Evolutionary conservation across 495 filamentous ascomycete species (phyloP).

Genomic region (Talaromyces ruber): DNA sequence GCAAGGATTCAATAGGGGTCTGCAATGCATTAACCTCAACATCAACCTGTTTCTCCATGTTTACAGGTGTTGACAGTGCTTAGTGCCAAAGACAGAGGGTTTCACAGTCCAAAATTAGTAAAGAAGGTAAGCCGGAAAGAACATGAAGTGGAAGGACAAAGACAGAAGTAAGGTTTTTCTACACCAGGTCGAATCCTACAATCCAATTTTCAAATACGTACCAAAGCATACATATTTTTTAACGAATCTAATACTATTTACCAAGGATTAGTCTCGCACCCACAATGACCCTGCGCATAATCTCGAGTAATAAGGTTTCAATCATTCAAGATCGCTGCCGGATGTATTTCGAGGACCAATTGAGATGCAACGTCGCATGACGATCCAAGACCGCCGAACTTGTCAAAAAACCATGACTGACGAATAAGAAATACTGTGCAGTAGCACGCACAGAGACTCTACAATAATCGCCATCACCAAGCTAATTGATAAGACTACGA

Average conservation of each 20-base stretch:
- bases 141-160: background rate
- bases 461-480: background rate
- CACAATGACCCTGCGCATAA: background rate
- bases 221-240: background rate
- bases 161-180: background rate
- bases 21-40: background rate
- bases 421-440: background rate
- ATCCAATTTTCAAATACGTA: background rate
- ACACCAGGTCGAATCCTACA: background rate
- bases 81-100: background rate
- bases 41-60: slow-evolving; percentile 1
- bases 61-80: background rate
- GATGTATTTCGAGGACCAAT: background rate
- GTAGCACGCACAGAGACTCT: background rate
- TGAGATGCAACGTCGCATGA: background rate
- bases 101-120: background rate
- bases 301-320: background rate
- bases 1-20: background rate
- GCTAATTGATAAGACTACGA: background rate
- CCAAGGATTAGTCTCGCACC: background rate
- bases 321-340: background rate
- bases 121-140: background rate
- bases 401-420: background rate
- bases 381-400: background rate
- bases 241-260: background rate